Evolutionary conservation across 148 eudicot genomes (phyloP), one percentile per base, ranked within the genome.

Genomic region (Amaranthus palmeri): DNA sequence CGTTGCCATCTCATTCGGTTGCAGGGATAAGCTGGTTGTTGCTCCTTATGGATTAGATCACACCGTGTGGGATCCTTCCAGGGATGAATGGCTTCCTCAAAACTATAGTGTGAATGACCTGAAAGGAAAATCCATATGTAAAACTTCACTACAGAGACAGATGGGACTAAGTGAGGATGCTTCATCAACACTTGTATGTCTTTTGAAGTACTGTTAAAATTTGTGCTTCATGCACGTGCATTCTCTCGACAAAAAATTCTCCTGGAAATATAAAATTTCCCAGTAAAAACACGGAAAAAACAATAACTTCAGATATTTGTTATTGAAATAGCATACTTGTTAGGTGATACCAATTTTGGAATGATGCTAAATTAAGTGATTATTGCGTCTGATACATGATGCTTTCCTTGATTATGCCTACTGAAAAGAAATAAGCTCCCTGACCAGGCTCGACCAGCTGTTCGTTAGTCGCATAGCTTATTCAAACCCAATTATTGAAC

Each of bases 51-150:
- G 93, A 59, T 76, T 81, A 70, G 84, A 86, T 55, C 61, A 68
- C 72, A 78, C 82, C 59, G 69, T 68, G 43, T 86, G 93, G 93
- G 86, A 88, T 79, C 93, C 93, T 79, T 86, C 85, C 17, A 36
- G 25, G 15, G 90, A 86, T 71, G 72, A 72, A 41, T 78, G 79
- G 51, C 81, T 86, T 71, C 88, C 88, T 65, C 77, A 81, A 73
- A 74, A 54, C 61, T 88, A 79, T 61, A 75, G 70, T 57, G 78
- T 82, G 18, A 79, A 80, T 57, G 86, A 86, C 66, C 76, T 86
- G 88, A 78, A 77, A 53, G 89, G 92, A 60, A 88, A 88, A 76
- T 63, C 83, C 74, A 75, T 76, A 54, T 88, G 86, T 73, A 88
- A 88, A 81, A 78, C 50, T 59, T 68, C 81, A 62, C 61, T 88